A percentile compares a stretch with the other conserved stretches of the same genome.
Evolutionary conservation across 1,284 basidiomycete species (phyloP).

Genomic region (Trichosporon sp.): DNA sequence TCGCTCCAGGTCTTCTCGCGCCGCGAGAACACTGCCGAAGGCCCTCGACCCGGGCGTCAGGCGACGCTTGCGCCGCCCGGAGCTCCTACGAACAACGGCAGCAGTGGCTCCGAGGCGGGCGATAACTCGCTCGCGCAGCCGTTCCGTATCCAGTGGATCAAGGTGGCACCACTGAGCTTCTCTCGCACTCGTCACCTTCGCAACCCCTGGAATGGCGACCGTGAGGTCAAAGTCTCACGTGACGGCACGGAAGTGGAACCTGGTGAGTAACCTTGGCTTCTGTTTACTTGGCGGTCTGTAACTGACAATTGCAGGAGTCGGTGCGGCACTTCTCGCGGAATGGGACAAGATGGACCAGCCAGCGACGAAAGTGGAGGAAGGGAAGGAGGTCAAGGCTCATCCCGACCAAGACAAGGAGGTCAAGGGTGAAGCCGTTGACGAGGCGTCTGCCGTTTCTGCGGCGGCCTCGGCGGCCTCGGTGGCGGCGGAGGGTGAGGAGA

Average conservation of each 20-base stretch:
- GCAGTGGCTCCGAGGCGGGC: conserved; percentile 16
- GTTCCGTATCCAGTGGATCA: conserved; percentile 85
- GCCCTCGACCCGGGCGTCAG: not conserved
- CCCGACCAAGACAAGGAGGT: conserved; percentile 15
- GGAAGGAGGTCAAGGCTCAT: not conserved
- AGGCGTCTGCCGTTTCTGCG: not conserved
- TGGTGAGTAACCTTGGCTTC: conserved; percentile 41
- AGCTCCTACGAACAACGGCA: not conserved
- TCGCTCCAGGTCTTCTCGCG: conserved; percentile 27
- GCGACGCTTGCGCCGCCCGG: conserved; percentile 5
- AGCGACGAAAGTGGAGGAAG: not conserved
- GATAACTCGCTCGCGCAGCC: conserved; percentile 64
- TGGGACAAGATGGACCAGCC: conserved; percentile 62
- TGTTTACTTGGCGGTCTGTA: not conserved
- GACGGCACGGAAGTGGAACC: conserved; percentile 93
- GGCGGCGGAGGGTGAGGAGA: not conserved
- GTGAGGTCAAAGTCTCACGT: conserved; percentile 86
- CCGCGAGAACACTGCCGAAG: conserved; percentile 8
- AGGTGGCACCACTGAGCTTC: conserved; percentile 74
- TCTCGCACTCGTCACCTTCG: conserved; percentile 73
- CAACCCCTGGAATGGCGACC: conserved; percentile 90
- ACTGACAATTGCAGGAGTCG: conserved; percentile 60
- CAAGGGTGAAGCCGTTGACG: not conserved
- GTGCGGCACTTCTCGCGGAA: conserved; percentile 71
- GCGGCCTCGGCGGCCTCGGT: not conserved